A percentile compares a stretch with the other conserved stretches of the same genome.
Conservation (phyloP, 805 yeast species). For the Kluyveromyces starmeri region DNA sequence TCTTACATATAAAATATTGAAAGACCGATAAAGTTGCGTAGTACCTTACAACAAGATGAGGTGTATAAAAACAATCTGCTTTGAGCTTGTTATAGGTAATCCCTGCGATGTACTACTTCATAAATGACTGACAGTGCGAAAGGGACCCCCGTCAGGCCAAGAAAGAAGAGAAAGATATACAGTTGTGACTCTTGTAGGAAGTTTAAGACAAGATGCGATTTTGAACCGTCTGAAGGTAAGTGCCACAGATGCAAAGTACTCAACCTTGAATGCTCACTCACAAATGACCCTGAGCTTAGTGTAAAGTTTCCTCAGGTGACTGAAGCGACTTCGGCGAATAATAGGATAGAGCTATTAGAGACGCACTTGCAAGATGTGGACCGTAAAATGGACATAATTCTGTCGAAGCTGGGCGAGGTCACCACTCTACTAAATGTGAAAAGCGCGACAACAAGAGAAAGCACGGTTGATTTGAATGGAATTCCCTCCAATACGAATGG, state of each 20-base stretch:
- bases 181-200: slow-evolving; percentile 46
- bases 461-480: not conserved
- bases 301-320: slow-evolving; percentile 12
- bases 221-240: slow-evolving; percentile 33
- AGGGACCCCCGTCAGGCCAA: slow-evolving; percentile 6
- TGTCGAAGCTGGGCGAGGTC: slow-evolving; percentile 6
- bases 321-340: slow-evolving; percentile 9
- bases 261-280: slow-evolving; percentile 40
- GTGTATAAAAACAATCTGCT: too few relatives aligned
- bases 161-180: slow-evolving; percentile 33
- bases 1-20: too few relatives aligned
- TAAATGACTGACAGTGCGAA: not conserved
- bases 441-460: not conserved
- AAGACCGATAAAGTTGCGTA: too few relatives aligned
- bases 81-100: too few relatives aligned
- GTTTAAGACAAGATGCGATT: slow-evolving; percentile 51
- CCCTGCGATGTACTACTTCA: too few relatives aligned
- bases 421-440: slow-evolving; percentile 2
- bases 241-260: slow-evolving; percentile 47
- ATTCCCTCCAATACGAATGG: slow-evolving; percentile 7
- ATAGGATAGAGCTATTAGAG: slow-evolving; percentile 21
- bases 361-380: slow-evolving; percentile 16
- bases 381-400: slow-evolving; percentile 17
- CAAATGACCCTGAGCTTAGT: slow-evolving; percentile 25
- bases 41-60: too few relatives aligned